Evolutionary conservation across 805 yeast genomes (phyloP), one percentile per base, ranked within the genome.

Genomic region (Candida mattraensis): DNA sequence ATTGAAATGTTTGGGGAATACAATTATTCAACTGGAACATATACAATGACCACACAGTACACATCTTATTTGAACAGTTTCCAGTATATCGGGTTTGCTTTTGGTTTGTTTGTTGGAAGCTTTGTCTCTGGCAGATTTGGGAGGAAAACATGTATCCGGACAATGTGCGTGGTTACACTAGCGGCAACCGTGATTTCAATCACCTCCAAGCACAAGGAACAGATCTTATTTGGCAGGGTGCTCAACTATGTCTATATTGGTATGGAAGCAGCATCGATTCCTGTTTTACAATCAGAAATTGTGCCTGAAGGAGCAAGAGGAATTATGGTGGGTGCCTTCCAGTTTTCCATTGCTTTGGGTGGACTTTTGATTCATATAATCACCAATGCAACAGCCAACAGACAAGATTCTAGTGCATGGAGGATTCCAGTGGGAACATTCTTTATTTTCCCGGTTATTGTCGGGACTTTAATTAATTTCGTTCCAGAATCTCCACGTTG

Each of bases 11-110:
- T 20, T 20, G 23, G 23, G 23, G 23, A 7, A 20, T 20, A 20
- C 9, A 11, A 24, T 2, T 16, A 40, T 36, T 41, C 22, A 37
- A 5, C 37, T 42, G 7, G 15, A 27, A 6, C 30, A 13, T 9
- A 5, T 8, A 5, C 5, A 13, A 13, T 27, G 15, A 5, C 30
- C 18, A 27, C 30, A 12, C 5, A 27, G 18, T 27, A 13, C 18
- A 13, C 15, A 10, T 27, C 30, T 10, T 27, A 9, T 10, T 13
- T 27, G 14, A 27, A 27, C 15, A 10, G 18, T 13, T 27, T 27
- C 18, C 30, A 27, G 18, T 27, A 27, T 13, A 10, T 27, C 10
- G 30, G 30, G 10, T 27, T 15, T 27, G 30, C 30, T 27, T 8
- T 5, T 18, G 30, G 30, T 10, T 10, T 27, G 18, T 8, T 27